These are phyloP conservation scores for Pseudogymnoascus sp. DNA, from an alignment of 2,329 filamentous ascomycete genomes.

Conservation along the genomic window DNA sequence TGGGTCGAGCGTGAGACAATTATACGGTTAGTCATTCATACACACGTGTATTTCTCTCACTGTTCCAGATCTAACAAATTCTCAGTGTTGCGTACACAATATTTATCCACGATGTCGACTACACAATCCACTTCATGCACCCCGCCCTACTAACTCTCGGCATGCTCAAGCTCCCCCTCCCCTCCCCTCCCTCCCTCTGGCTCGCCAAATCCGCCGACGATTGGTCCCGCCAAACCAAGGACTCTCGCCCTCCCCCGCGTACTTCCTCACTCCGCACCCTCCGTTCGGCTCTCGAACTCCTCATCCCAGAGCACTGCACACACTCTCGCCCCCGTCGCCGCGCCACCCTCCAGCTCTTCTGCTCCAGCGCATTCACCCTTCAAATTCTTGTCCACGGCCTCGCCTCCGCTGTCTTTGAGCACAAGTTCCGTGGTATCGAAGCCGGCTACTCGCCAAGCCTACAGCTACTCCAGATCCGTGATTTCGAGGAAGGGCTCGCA, in stretches of 20 bases:
- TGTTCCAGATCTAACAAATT: background rate
- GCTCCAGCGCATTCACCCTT: conserved; percentile 16
- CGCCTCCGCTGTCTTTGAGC: conserved; percentile 17
- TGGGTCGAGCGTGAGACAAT: conserved; percentile 20
- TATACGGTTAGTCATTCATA: conserved; percentile 15
- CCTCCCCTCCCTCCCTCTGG: conserved; percentile 18
- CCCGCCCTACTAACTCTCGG: conserved; percentile 17
- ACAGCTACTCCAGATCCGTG: conserved; percentile 12
- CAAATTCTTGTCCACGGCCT: conserved; percentile 19
- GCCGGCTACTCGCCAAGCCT: conserved; percentile 12
- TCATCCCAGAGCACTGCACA: conserved; percentile 16
- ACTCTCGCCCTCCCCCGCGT: background rate
- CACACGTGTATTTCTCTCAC: background rate
- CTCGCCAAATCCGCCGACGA: conserved; percentile 16
- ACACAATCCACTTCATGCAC: conserved; percentile 20
- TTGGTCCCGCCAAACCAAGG: conserved; percentile 16
- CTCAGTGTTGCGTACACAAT: conserved; percentile 20
- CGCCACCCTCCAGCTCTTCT: conserved; percentile 14
- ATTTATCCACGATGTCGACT: conserved; percentile 19
- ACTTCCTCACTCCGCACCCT: conserved; percentile 12
- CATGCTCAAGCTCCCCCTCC: conserved; percentile 21
- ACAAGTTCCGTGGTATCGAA: conserved; percentile 17
- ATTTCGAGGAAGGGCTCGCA: conserved; percentile 17
- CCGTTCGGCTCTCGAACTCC: conserved; percentile 16
- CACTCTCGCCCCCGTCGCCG: conserved; percentile 13